phyloP scores from a whole-genome alignment of 352 stramenopile genomes.

The Phytopythium boreale region DNA sequence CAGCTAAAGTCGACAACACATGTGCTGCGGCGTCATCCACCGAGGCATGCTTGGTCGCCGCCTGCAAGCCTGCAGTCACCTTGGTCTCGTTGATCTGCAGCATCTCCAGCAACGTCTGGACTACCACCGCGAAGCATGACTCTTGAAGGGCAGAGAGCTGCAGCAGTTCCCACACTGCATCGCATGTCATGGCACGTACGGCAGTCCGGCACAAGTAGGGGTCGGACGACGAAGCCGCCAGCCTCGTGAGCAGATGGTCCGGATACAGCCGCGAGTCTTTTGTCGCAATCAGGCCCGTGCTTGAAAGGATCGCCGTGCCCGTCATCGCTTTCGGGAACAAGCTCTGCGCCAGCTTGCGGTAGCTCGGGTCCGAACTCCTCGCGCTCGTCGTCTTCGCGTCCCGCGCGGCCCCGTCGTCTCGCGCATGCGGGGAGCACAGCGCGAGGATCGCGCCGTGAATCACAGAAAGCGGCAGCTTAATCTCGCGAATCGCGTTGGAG shows the following conservation, averaged over 20 bases:
- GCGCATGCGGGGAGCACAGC: slow-evolving; percentile 51
- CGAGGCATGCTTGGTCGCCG: slow-evolving; percentile 23
- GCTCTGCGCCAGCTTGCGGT: slow-evolving; percentile 47
- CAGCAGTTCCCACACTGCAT: slow-evolving; percentile 59
- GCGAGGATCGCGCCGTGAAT: slow-evolving; percentile 71
- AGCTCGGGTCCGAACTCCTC: slow-evolving; percentile 11
- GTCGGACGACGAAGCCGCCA: slow-evolving; percentile 44
- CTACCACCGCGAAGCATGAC: slow-evolving; percentile 34
- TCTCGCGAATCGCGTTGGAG: slow-evolving; percentile 63
- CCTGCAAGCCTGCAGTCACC: slow-evolving; percentile 26
- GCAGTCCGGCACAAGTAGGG: slow-evolving; percentile 48
- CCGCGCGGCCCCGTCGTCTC: slow-evolving; percentile 10
- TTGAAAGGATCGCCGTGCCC: slow-evolving; percentile 49
- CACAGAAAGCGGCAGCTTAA: slow-evolving; percentile 65
- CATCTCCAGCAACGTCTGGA: slow-evolving; percentile 25
- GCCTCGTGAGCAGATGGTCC: slow-evolving; percentile 57
- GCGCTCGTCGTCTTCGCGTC: slow-evolving; percentile 1
- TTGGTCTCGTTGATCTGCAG: slow-evolving; percentile 43
- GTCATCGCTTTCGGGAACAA: slow-evolving; percentile 58
- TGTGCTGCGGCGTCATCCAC: slow-evolving; percentile 17
- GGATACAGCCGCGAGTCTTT: slow-evolving; percentile 74
- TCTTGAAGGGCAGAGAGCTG: slow-evolving; percentile 41
- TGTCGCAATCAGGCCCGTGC: slow-evolving; percentile 70
- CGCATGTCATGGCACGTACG: slow-evolving; percentile 50
- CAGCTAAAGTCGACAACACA: slow-evolving; percentile 9